phyloP scores from a whole-genome alignment of 1,284 basidiomycete species.

The Leccinum ambiguum region DNA sequence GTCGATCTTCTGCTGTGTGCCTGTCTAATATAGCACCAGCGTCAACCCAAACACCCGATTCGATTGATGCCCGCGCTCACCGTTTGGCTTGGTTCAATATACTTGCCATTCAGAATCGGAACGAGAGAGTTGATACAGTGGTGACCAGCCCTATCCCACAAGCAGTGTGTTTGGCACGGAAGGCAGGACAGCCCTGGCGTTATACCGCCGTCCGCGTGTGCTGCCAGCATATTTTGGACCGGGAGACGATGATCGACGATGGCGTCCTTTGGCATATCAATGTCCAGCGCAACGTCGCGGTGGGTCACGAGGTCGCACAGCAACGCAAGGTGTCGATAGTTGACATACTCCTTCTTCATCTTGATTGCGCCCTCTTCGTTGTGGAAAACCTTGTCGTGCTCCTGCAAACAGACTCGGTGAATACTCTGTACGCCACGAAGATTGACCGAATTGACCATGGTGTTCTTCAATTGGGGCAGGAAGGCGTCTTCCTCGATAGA shows the following conservation, averaged over 20 bases:
- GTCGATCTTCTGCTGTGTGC: too few species aligned
- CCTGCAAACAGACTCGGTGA: constrained; percentile 90
- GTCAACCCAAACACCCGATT: too few species aligned
- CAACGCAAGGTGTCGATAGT: constrained; percentile 95
- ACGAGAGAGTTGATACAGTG: too few species aligned
- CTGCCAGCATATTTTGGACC: constrained; percentile 80
- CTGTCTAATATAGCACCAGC: too few species aligned
- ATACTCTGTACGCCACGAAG: constrained; percentile 93
- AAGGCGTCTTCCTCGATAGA: constrained; percentile 94
- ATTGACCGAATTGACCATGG: constrained; percentile 94
- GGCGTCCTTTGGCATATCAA: constrained; percentile 98
- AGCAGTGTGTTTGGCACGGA: too few species aligned
- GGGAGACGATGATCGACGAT: constrained; percentile 96
- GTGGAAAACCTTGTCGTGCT: constrained; percentile 80
- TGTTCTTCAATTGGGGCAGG: constrained; percentile 93
- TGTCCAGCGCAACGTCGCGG: constrained; percentile 93
- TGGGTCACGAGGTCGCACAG: constrained; percentile 99
- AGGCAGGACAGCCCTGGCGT: constrained; percentile 65
- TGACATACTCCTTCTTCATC: constrained; percentile 89
- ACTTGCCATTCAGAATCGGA: too few species aligned
- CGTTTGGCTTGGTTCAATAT: too few species aligned
- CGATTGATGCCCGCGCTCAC: too few species aligned
- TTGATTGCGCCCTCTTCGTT: constrained; percentile 66
- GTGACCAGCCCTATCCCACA: too few species aligned
- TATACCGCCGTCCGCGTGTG: constrained; percentile 83